These are phyloP conservation scores for Didymella sp. DNA, from an alignment of 2,329 filamentous ascomycete species.

Conservation along the genomic window DNA sequence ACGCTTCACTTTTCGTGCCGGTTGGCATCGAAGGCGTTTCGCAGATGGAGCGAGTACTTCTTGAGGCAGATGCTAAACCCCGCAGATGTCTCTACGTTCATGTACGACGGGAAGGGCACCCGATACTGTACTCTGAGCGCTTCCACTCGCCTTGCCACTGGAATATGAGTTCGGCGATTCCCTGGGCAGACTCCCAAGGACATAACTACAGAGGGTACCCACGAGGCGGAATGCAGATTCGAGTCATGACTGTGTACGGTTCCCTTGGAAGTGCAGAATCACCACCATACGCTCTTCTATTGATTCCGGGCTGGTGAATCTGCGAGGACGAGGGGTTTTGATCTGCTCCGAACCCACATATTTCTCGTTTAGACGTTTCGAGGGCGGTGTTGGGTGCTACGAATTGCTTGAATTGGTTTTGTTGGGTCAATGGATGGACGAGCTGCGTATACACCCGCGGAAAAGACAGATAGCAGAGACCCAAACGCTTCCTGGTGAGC, in stretches of 20 bases:
- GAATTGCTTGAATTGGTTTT: not conserved
- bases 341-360: not conserved
- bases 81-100: not conserved
- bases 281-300: not conserved
- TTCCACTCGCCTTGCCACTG: not conserved
- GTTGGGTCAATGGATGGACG: not conserved
- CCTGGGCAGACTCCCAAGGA: too few species aligned
- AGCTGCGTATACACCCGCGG: not conserved
- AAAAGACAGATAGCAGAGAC: not conserved
- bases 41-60: not conserved
- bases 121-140: not conserved
- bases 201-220: not conserved
- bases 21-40: not conserved
- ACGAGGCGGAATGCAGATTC: too few species aligned
- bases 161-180: not conserved
- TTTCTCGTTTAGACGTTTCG: not conserved
- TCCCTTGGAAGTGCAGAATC: not conserved
- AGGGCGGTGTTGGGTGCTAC: not conserved
- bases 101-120: not conserved
- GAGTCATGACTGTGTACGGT: too few species aligned
- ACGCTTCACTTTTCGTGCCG: not conserved
- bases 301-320: not conserved
- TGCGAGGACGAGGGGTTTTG: not conserved
- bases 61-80: not conserved
- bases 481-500: too few species aligned